Evolutionary conservation across 2,329 filamentous ascomycete genomes (phyloP).

Genomic region (Trichoderma brevicompactum): DNA sequence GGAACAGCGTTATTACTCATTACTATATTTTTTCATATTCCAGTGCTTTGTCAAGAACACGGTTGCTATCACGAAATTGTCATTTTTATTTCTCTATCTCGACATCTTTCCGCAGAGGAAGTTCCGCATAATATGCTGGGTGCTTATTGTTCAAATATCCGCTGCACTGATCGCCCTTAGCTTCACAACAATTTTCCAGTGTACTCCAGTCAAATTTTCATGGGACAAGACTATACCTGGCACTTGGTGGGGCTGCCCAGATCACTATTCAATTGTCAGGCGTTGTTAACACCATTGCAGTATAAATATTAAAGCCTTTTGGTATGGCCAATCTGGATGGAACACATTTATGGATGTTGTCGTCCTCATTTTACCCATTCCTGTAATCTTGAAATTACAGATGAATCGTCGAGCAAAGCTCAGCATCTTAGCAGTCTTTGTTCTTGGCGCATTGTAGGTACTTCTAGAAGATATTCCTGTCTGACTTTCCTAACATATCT

Average conservation of each 20-base stretch:
- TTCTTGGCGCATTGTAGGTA: constrained; percentile 17
- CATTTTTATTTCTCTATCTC: constrained; percentile 23
- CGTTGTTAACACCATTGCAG: neutral
- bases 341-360: constrained; percentile 22
- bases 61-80: constrained; percentile 16
- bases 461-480: too few species aligned
- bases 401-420: constrained; percentile 23
- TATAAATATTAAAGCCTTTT: constrained; percentile 22
- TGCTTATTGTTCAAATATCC: constrained; percentile 7
- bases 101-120: constrained; percentile 19
- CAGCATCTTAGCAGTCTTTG: constrained; percentile 15
- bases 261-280: neutral
- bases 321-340: constrained; percentile 24
- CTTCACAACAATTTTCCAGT: constrained; percentile 23
- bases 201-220: constrained; percentile 11
- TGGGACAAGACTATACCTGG: constrained; percentile 20
- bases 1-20: constrained; percentile 22
- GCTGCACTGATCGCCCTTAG: constrained; percentile 8
- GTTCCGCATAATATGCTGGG: constrained; percentile 15
- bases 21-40: constrained; percentile 24
- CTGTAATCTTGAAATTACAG: constrained; percentile 12
- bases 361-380: constrained; percentile 12
- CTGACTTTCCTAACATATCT: neutral
- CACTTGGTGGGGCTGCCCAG: neutral
- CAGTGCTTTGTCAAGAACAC: constrained; percentile 25